These are phyloP conservation scores for Mycena metata DNA, from an alignment of 768 basidiomycete genomes.

Conservation along the genomic window DNA sequence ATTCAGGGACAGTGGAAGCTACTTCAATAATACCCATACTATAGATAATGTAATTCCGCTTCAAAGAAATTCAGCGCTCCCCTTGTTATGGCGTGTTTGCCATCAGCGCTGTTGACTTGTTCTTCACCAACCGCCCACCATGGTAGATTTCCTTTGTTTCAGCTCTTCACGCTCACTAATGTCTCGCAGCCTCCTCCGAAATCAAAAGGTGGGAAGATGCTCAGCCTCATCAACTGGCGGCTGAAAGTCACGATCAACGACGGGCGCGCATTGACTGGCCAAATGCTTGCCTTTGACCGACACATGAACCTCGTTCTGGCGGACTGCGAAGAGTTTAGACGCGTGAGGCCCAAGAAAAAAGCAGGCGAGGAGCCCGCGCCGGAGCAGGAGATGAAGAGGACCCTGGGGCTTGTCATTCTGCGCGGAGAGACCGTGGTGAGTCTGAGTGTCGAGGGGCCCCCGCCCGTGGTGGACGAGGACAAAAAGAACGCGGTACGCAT, in stretches of 20 bases:
- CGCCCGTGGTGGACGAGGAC: constrained; percentile 91
- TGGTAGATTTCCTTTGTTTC: constrained; percentile 33
- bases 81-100: constrained; percentile 21
- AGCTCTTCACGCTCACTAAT: constrained; percentile 20
- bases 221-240: constrained; percentile 97
- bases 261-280: constrained; percentile 93
- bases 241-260: constrained; percentile 98
- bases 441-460: constrained; percentile 94
- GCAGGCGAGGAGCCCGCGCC: constrained; percentile 81
- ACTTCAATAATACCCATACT: constrained; percentile 14
- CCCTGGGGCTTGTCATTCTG: constrained; percentile 95
- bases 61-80: no score
- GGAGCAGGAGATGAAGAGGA: constrained; percentile 95
- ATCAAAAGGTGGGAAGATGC: constrained; percentile 98
- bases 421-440: constrained; percentile 98
- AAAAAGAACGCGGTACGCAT: constrained; percentile 81
- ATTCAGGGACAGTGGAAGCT: constrained; percentile 30
- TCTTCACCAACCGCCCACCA: constrained; percentile 28
- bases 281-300: constrained; percentile 99
- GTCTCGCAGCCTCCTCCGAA: constrained; percentile 88
- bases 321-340: constrained; percentile 98
- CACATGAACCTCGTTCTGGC: constrained; percentile 99
- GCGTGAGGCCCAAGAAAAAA: constrained; percentile 94
- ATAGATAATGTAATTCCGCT: background rate
- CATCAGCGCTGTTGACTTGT: constrained; percentile 8